Percentiles rank a stretch among this genome's conserved stretches.
Conservation (phyloP, 148 eudicot species). For the Linanthus parryae region DNA sequence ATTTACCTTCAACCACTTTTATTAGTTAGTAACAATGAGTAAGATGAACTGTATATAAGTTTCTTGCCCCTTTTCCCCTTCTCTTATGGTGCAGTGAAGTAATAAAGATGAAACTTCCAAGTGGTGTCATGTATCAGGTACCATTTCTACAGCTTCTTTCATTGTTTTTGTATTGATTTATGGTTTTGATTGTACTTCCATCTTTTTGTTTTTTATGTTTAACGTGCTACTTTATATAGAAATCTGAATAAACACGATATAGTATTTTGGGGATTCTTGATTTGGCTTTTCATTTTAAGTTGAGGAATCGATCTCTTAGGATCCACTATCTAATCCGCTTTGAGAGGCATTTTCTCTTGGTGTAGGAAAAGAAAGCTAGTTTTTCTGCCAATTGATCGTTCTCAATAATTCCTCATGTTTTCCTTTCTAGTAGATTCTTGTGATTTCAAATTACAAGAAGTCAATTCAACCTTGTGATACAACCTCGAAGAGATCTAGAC, state of each 20-base stretch:
- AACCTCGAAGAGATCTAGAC: too few relatives aligned
- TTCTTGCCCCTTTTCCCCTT: not conserved
- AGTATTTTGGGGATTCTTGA: not conserved
- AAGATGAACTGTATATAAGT: too few relatives aligned
- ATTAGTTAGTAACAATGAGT: too few relatives aligned
- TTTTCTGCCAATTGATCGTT: too few relatives aligned
- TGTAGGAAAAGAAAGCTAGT: too few relatives aligned
- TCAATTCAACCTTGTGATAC: too few relatives aligned
- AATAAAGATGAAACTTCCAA: conserved; percentile 57
- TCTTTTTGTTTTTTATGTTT: conserved; percentile 3
- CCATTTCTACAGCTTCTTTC: not conserved
- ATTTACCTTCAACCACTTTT: too few relatives aligned
- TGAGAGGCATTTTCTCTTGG: too few relatives aligned
- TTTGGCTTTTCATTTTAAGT: not conserved
- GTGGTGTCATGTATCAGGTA: conserved; percentile 80
- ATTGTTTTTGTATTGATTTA: not conserved
- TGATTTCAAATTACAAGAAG: too few relatives aligned
- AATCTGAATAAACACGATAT: not conserved
- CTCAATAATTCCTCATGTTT: too few relatives aligned
- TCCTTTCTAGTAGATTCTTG: too few relatives aligned
- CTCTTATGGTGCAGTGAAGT: conserved; percentile 49
- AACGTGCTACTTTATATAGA: not conserved
- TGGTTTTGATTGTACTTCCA: not conserved
- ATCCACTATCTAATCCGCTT: too few relatives aligned
- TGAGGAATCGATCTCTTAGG: not conserved